Conservation (phyloP, 139 green algal genomes). For the Nannochloris sp. region DNA sequence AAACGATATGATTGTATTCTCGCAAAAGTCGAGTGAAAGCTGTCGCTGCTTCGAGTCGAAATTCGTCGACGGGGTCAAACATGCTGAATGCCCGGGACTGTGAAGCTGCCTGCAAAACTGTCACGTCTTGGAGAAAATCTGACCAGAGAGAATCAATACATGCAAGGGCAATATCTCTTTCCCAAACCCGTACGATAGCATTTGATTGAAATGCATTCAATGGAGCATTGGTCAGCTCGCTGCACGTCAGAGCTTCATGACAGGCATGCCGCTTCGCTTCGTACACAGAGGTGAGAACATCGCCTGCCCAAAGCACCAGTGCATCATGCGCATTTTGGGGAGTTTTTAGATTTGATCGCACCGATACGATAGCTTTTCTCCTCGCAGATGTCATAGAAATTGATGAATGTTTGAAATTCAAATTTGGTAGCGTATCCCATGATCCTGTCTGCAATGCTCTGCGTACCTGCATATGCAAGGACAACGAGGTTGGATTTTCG, state of each 20-base stretch:
- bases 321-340: not conserved
- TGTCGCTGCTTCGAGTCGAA: conserved; percentile 11
- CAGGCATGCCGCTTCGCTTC: conserved; percentile 2
- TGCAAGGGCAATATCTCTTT: not conserved
- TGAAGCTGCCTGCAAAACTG: not conserved
- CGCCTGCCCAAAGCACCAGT: not conserved
- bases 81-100: conserved; percentile 3
- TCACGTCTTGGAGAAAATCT: conserved; percentile 19
- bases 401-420: no score
- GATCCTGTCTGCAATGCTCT: no score
- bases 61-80: conserved; percentile 20
- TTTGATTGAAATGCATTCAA: not conserved
- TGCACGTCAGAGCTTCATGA: not conserved
- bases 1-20: not conserved
- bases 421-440: no score
- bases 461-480: no score
- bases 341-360: no score
- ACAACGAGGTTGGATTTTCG: no score
- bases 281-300: not conserved
- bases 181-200: not conserved
- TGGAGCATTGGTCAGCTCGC: not conserved
- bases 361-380: no score
- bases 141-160: conserved; percentile 18
- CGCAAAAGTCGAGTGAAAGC: not conserved
- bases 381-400: no score